These are phyloP conservation scores for Neoboletus subvelutipes DNA, from an alignment of 768 basidiomycete genomes.

Conservation along the genomic window DNA sequence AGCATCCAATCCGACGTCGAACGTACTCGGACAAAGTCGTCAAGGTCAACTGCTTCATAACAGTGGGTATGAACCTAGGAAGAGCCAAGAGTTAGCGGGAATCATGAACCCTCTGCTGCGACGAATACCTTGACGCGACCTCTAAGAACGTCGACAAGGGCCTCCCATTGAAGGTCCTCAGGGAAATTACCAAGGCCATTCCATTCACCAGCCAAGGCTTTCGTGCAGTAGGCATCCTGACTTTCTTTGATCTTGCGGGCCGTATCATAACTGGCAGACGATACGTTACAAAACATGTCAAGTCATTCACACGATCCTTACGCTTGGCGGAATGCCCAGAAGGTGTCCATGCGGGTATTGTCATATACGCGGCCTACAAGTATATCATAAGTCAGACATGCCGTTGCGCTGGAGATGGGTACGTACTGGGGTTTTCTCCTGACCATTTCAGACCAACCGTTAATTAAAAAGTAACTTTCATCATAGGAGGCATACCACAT, in stretches of 20 bases:
- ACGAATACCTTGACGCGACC: constrained; percentile 71
- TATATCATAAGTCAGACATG: constrained; percentile 1
- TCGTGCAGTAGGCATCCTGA: constrained; percentile 56
- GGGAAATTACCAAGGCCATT: constrained; percentile 55
- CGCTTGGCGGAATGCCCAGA: constrained; percentile 57
- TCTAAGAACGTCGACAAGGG: constrained; percentile 77
- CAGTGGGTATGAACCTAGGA: constrained; percentile 40
- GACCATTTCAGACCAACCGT: background rate
- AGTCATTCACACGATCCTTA: constrained; percentile 14
- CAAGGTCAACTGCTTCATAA: constrained; percentile 64
- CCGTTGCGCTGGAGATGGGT: background rate
- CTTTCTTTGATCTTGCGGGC: constrained; percentile 52
- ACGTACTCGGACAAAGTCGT: constrained; percentile 63
- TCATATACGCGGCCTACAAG: constrained; percentile 28
- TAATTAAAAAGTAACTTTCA: background rate
- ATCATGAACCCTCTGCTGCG: background rate
- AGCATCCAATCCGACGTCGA: background rate
- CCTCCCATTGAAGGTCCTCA: constrained; percentile 70
- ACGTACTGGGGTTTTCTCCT: constrained; percentile 51
- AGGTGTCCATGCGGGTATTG: constrained; percentile 45
- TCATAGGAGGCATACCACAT: constrained; percentile 42
- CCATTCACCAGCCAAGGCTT: constrained; percentile 42
- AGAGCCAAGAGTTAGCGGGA: constrained; percentile 1
- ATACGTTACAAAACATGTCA: constrained; percentile 2
- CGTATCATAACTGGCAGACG: constrained; percentile 42